Evolutionary conservation across 202 grass and related monocot species (phyloP), one percentile per base, ranked within the genome.

Genomic region (Brachypodium distachyon): DNA sequence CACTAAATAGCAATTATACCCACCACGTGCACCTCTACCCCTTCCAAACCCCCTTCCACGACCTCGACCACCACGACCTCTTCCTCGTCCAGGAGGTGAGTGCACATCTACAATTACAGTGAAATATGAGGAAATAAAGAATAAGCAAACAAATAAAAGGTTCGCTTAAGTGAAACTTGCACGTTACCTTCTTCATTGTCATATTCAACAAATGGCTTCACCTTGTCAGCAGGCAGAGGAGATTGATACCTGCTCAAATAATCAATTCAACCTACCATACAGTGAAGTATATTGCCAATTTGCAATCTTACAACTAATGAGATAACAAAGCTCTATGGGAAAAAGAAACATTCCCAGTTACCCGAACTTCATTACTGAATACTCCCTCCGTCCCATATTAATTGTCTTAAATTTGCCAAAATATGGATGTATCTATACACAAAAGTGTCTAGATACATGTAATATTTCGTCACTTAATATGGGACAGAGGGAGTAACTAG

Each of bases 141-240:
- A 66, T 23, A 21, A 32, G 29, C 29, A 66, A 22, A 36, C 23
- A 37, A 76, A 7, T 68, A 44, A 33, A 29, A 31, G 16, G 17
- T 1, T 73, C 9, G 39, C 11, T 12, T 9, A 39, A 58, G 12
- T 19, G 33, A 49, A 77, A 61, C 13, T 10, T 21, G 67, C 6
- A 52, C 4, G 2, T 1, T 87, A 98, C 96, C 91, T 90, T 91
- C 83, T 81, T 92, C 89, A 10, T 89, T 90, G n/a, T 95, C 87
- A 38, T 84, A 95, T 78, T 95, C 89, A 37, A 86, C 78, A 70
- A 98, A 83, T 18, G 91, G 96, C 53, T 94, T 91, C 69, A 98
- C 89, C 75, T 85, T 81, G 37, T 95, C 87, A 49, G 67, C 83
- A 5, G 91, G 91, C 80, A 98, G 90, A 71, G 96, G 96, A 83